These are phyloP conservation scores for Claviceps pazoutovae DNA, from an alignment of 2,329 filamentous ascomycete genomes.

Conservation along the genomic window DNA sequence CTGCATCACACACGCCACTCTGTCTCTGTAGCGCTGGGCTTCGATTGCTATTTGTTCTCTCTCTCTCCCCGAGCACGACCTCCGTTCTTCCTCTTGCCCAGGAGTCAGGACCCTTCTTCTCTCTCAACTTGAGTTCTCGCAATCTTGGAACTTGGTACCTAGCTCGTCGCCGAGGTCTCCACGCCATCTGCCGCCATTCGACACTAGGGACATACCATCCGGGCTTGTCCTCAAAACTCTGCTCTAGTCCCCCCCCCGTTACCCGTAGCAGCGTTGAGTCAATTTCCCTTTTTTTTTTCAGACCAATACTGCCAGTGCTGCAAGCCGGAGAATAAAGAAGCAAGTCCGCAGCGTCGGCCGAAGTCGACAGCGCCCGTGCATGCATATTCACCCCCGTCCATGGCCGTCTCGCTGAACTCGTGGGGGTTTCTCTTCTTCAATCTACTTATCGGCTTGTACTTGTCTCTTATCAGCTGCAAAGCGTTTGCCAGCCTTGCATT, in stretches of 20 bases:
- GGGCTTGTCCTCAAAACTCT: slow-evolving; percentile 5
- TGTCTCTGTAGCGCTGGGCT: no score
- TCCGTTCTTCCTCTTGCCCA: no score
- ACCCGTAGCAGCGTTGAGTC: background rate
- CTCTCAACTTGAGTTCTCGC: background rate
- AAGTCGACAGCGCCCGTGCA: no score
- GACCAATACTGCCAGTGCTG: background rate
- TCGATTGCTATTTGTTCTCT: no score
- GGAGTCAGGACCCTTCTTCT: no score
- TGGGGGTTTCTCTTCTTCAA: no score
- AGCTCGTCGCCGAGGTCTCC: background rate
- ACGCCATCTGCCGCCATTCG: slow-evolving; percentile 2
- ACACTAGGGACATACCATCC: slow-evolving; percentile 2
- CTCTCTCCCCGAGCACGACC: no score
- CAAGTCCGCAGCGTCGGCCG: no score
- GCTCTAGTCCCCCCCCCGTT: background rate
- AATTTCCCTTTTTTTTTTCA: background rate
- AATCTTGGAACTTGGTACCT: background rate
- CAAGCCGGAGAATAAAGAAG: background rate
- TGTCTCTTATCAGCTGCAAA: background rate
- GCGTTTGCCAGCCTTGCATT: background rate
- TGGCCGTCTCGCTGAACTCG: background rate
- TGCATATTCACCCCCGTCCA: background rate
- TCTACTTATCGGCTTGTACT: background rate
- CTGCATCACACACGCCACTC: background rate